These are phyloP conservation scores for Fusarium sp. DNA, from an alignment of 2,329 filamentous ascomycete genomes.

Conservation along the genomic window DNA sequence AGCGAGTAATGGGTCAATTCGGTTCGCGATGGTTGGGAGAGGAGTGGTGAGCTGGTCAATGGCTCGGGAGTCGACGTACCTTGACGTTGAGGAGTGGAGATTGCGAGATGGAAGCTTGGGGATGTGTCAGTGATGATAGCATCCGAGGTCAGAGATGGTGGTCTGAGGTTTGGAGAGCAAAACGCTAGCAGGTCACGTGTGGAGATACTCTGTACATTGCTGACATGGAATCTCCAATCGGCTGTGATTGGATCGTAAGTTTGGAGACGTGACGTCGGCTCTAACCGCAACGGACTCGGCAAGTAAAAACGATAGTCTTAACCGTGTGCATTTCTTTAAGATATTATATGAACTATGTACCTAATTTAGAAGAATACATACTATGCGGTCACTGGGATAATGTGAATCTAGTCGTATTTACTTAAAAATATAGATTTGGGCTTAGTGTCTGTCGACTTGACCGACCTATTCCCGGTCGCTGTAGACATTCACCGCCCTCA, in stretches of 20 bases:
- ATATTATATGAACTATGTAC: neutral
- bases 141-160: conserved; percentile 45
- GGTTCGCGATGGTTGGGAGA: conserved; percentile 28
- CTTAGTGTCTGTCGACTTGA: neutral
- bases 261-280: conserved; percentile 35
- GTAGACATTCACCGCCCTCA: conserved; percentile 33
- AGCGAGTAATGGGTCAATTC: conserved; percentile 52
- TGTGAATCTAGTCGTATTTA: too few species aligned
- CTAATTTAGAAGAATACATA: neutral
- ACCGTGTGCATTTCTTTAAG: neutral
- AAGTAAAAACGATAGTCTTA: neutral
- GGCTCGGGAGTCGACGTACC: conserved; percentile 31
- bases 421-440: neutral
- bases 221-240: conserved; percentile 5
- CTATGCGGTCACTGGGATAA: neutral
- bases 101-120: conserved; percentile 42
- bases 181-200: conserved; percentile 42
- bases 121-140: conserved; percentile 40
- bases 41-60: neutral
- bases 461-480: neutral
- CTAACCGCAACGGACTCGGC: conserved; percentile 1
- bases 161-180: conserved; percentile 46
- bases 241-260: conserved; percentile 4
- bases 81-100: conserved; percentile 44
- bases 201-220: conserved; percentile 13